Conservation (phyloP, 352 stramenopile genomes). For the Globisporangium uncinulatum region DNA sequence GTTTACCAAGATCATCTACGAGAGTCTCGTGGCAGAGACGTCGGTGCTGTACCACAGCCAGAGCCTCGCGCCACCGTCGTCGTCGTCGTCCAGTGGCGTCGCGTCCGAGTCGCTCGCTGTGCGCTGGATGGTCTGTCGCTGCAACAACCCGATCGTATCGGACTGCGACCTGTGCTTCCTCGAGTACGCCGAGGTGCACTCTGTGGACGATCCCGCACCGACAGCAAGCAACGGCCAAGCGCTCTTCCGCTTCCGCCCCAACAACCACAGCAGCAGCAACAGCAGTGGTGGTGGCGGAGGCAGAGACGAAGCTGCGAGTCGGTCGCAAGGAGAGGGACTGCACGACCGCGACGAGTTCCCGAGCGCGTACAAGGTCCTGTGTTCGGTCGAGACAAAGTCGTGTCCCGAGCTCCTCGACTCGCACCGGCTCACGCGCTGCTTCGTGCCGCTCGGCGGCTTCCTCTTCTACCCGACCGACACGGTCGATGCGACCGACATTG, state of each 20-base stretch:
- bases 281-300: conserved; percentile 1
- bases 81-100: background rate
- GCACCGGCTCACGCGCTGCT: conserved; percentile 50
- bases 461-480: conserved; percentile 60
- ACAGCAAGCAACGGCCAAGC: conserved; percentile 12
- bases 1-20: conserved; percentile 75
- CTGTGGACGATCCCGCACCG: conserved; percentile 38
- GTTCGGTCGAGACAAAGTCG: conserved; percentile 56
- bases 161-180: conserved; percentile 73
- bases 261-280: conserved; percentile 33
- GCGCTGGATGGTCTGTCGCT: conserved; percentile 65
- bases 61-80: background rate
- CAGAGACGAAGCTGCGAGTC: conserved; percentile 4
- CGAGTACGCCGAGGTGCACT: conserved; percentile 61
- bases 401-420: conserved; percentile 61
- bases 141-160: conserved; percentile 51
- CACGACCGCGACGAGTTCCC: conserved; percentile 24
- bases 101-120: conserved; percentile 45
- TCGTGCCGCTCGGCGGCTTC: conserved; percentile 60
- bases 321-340: conserved; percentile 15
- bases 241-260: conserved; percentile 15
- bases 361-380: conserved; percentile 63
- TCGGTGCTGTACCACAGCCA: conserved; percentile 67
- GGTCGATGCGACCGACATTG: conserved; percentile 58
- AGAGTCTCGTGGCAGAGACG: conserved; percentile 60